Percentiles rank a stretch among this genome's conserved stretches.
phyloP scores from a whole-genome alignment of 306 rosid genomes.

The Glycine soja region DNA sequence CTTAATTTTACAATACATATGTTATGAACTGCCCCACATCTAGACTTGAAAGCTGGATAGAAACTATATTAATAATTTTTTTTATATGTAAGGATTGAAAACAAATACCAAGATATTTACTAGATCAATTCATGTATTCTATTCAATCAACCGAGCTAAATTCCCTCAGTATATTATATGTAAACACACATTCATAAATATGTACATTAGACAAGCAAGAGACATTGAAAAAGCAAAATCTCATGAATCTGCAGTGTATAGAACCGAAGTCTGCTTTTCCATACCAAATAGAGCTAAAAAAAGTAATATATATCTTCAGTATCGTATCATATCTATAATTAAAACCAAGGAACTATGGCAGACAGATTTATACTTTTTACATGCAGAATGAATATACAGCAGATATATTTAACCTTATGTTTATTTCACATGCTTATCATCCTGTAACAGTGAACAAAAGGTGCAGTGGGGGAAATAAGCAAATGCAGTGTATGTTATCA shows the following conservation, averaged over 20 bases:
- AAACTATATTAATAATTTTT: too few species aligned
- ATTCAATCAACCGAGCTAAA: too few species aligned
- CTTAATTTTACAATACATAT: too few species aligned
- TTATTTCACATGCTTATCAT: not conserved
- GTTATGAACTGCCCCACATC: too few species aligned
- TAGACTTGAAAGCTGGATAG: too few species aligned
- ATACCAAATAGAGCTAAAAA: not conserved
- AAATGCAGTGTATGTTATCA: not conserved
- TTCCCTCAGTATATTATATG: not conserved
- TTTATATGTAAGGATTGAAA: too few species aligned
- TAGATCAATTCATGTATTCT: too few species aligned
- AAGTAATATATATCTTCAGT: constrained; percentile 4
- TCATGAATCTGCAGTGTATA: not conserved
- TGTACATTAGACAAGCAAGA: not conserved
- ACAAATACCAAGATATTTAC: too few species aligned
- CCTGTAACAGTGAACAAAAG: not conserved
- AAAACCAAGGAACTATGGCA: constrained; percentile 8
- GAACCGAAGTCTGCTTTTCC: not conserved
- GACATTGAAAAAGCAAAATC: not conserved
- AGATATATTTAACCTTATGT: not conserved
- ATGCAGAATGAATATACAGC: not conserved
- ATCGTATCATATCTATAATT: constrained; percentile 6
- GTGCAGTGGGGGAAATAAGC: not conserved
- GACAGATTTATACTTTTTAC: constrained; percentile 8
- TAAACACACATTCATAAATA: not conserved